Conservation (phyloP, 2,329 filamentous ascomycete genomes). For the Fusarium mundagurra region DNA sequence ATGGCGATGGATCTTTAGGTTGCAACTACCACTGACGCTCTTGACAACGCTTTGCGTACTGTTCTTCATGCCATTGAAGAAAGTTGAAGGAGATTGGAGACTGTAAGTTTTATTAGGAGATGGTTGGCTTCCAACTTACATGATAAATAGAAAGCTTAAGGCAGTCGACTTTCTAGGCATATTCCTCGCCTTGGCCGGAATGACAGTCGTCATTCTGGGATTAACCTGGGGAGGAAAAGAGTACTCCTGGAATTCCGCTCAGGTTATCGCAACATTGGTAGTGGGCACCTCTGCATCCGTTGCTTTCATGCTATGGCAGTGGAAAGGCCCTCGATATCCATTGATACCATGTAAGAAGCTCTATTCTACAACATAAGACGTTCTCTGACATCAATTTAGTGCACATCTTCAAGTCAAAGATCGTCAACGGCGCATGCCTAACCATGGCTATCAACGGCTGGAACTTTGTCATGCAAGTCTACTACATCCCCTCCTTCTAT, state of each 20-base stretch:
- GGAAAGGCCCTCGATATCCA: slow-evolving; percentile 58
- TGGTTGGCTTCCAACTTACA: background rate
- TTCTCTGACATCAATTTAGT: slow-evolving; percentile 42
- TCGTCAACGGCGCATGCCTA: slow-evolving; percentile 64
- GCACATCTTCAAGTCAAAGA: slow-evolving; percentile 63
- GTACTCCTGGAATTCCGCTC: slow-evolving; percentile 64
- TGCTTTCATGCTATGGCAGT: slow-evolving; percentile 63
- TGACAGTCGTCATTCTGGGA: slow-evolving; percentile 58
- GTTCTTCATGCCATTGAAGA: slow-evolving; percentile 67
- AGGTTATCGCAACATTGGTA: slow-evolving; percentile 64
- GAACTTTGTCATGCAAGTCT: slow-evolving; percentile 67
- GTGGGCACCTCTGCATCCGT: slow-evolving; percentile 59
- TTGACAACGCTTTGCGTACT: slow-evolving; percentile 58
- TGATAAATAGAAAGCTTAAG: slow-evolving; percentile 53
- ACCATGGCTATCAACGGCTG: slow-evolving; percentile 69
- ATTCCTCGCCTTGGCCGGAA: slow-evolving; percentile 56
- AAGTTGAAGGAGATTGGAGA: slow-evolving; percentile 62
- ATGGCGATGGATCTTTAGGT: slow-evolving; percentile 64
- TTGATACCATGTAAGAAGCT: slow-evolving; percentile 53
- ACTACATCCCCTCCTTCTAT: slow-evolving; percentile 59
- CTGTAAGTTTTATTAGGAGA: slow-evolving; percentile 40
- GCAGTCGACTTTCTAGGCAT: slow-evolving; percentile 62
- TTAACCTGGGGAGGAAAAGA: slow-evolving; percentile 69
- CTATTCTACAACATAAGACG: rapidly evolving
- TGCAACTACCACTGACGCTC: slow-evolving; percentile 63